These are phyloP conservation scores for Stropharia rugosoannulata DNA, from an alignment of 768 basidiomycete species.

Conservation along the genomic window DNA sequence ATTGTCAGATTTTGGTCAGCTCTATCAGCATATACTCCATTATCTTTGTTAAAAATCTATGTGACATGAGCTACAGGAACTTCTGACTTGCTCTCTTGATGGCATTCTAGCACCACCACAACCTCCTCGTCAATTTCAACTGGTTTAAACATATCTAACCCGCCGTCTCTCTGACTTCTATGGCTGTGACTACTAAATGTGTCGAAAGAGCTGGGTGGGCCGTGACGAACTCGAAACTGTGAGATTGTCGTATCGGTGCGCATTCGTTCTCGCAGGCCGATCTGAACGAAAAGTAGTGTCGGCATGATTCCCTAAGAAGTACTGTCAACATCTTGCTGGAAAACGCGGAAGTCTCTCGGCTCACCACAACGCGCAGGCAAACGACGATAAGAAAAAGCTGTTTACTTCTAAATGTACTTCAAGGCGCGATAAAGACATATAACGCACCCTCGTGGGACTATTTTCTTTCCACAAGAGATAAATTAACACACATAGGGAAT, in stretches of 20 bases:
- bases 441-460: conserved; percentile 7
- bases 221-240: conserved; percentile 3
- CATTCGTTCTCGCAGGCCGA: conserved; percentile 15
- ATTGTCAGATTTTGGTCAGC: too few species aligned
- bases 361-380: conserved; percentile 26
- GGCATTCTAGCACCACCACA: too few species aligned
- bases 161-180: too few species aligned
- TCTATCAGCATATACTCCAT: too few species aligned
- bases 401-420: neutral
- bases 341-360: neutral
- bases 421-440: conserved; percentile 1
- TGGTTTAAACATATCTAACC: too few species aligned
- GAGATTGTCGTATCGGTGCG: neutral
- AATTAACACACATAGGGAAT: conserved; percentile 21
- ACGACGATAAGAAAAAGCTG: conserved; percentile 8
- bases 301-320: conserved; percentile 23
- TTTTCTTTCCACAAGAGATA: conserved; percentile 9
- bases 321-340: neutral
- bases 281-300: conserved; percentile 24
- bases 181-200: neutral
- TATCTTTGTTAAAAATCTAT: too few species aligned
- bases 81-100: too few species aligned
- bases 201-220: conserved; percentile 11
- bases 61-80: too few species aligned
- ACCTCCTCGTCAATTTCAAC: too few species aligned